Evolutionary conservation across 2,329 filamentous ascomycete species (phyloP).

Genomic region (Scortechinia acanthostroma): DNA sequence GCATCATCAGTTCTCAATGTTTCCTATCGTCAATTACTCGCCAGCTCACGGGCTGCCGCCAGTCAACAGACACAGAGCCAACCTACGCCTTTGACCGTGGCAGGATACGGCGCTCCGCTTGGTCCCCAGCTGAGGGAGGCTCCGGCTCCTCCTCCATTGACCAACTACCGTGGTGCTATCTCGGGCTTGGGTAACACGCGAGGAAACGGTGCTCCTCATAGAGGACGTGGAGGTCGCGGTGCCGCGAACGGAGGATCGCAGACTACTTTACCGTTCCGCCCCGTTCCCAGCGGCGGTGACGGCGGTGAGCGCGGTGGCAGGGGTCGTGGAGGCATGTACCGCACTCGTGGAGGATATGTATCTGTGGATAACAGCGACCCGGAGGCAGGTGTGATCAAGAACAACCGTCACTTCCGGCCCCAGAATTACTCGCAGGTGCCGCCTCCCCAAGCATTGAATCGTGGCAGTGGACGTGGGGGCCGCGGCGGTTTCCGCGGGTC

Average conservation of each 20-base stretch:
- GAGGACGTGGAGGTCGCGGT: not conserved
- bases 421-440: constrained; percentile 25
- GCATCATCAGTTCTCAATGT: constrained; percentile 85
- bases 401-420: constrained; percentile 33
- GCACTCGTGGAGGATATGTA: constrained; percentile 21
- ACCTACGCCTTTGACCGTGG: constrained; percentile 40
- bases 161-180: not conserved
- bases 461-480: constrained; percentile 14
- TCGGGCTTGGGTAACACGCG: too few relatives aligned
- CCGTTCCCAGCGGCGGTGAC: not conserved
- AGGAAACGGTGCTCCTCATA: not conserved
- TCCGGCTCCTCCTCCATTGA: constrained; percentile 21
- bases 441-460: constrained; percentile 27
- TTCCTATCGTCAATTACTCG: constrained; percentile 73
- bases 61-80: constrained; percentile 35
- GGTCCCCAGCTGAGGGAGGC: constrained; percentile 55
- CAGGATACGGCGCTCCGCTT: constrained; percentile 30
- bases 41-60: constrained; percentile 48
- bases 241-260: not conserved
- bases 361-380: constrained; percentile 38
- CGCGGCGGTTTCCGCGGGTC: constrained; percentile 15
- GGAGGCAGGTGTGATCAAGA: constrained; percentile 38
- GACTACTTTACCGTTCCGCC: not conserved
- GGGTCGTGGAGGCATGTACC: not conserved
- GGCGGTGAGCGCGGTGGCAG: not conserved